These are phyloP conservation scores for Coffea canephora DNA, from an alignment of 257 asterid genomes.

Conservation along the genomic window DNA sequence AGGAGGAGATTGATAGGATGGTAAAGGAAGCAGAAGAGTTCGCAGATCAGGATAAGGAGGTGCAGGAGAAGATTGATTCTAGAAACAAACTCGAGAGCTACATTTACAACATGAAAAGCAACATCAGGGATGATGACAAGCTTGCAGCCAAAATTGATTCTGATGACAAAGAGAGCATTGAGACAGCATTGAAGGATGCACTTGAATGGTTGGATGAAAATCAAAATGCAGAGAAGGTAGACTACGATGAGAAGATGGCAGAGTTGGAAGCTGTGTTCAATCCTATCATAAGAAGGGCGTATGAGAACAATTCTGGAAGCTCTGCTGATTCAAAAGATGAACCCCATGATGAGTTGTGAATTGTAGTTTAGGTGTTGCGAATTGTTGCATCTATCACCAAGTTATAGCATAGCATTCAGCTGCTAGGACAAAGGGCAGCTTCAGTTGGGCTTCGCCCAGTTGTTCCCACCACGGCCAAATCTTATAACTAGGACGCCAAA, in stretches of 20 bases:
- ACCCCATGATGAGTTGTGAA: constrained; percentile 56
- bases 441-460: too few relatives aligned
- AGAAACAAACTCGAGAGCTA: constrained; percentile 72
- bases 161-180: constrained; percentile 74
- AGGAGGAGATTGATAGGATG: constrained; percentile 58
- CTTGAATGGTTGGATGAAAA: constrained; percentile 83
- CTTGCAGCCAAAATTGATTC: constrained; percentile 66
- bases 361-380: too few relatives aligned
- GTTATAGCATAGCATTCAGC: too few relatives aligned
- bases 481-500: too few relatives aligned
- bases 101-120: constrained; percentile 79
- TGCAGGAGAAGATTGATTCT: constrained; percentile 51
- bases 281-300: constrained; percentile 64
- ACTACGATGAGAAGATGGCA: constrained; percentile 68
- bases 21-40: constrained; percentile 55
- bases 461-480: too few relatives aligned
- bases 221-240: constrained; percentile 76
- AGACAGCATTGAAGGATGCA: constrained; percentile 67
- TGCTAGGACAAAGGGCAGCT: too few relatives aligned
- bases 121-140: constrained; percentile 75
- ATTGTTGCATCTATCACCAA: too few relatives aligned
- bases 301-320: constrained; percentile 65
- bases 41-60: constrained; percentile 56
- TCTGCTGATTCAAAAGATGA: constrained; percentile 43
- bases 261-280: constrained; percentile 79